Evolutionary conservation across 2,329 filamentous ascomycete species (phyloP).

Genomic region (Trichoderma sp.): DNA sequence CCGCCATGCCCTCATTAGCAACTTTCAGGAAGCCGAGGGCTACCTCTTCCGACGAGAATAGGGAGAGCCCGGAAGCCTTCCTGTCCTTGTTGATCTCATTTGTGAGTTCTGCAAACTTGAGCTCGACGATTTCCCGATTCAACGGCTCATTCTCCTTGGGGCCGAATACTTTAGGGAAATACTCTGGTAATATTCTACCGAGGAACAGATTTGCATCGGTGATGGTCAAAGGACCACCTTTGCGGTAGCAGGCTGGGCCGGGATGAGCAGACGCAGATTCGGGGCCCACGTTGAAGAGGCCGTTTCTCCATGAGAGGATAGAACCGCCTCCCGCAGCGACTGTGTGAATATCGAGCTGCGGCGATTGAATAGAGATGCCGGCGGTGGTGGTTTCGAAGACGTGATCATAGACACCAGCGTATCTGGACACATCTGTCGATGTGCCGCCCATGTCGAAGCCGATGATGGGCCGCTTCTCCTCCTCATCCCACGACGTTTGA

Average conservation of each 20-base stretch:
- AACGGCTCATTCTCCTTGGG: constrained; percentile 30
- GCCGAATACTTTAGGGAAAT: constrained; percentile 62
- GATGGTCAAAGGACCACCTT: constrained; percentile 66
- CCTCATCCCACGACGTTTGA: constrained; percentile 65
- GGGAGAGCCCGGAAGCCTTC: constrained; percentile 25
- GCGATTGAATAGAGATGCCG: constrained; percentile 73
- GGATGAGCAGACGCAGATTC: constrained; percentile 69
- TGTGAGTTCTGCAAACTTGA: constrained; percentile 42
- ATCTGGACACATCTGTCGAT: constrained; percentile 70
- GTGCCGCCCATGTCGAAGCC: constrained; percentile 74
- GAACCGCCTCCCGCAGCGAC: constrained; percentile 75
- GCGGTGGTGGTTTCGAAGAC: constrained; percentile 73
- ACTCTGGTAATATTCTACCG: constrained; percentile 57
- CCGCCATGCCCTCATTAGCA: constrained; percentile 37
- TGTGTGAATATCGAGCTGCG: constrained; percentile 79
- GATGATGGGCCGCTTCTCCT: constrained; percentile 66
- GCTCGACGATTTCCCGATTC: constrained; percentile 39
- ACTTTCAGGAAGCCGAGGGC: constrained; percentile 37
- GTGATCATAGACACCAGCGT: constrained; percentile 46
- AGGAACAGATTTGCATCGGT: constrained; percentile 71
- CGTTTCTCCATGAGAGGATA: constrained; percentile 66
- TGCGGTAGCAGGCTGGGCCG: constrained; percentile 70
- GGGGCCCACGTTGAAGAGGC: constrained; percentile 69
- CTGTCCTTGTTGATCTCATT: constrained; percentile 40
- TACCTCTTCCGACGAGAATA: constrained; percentile 35